Evolutionary conservation across 2,329 filamentous ascomycete species (phyloP).

Genomic region (Phoma sp.): DNA sequence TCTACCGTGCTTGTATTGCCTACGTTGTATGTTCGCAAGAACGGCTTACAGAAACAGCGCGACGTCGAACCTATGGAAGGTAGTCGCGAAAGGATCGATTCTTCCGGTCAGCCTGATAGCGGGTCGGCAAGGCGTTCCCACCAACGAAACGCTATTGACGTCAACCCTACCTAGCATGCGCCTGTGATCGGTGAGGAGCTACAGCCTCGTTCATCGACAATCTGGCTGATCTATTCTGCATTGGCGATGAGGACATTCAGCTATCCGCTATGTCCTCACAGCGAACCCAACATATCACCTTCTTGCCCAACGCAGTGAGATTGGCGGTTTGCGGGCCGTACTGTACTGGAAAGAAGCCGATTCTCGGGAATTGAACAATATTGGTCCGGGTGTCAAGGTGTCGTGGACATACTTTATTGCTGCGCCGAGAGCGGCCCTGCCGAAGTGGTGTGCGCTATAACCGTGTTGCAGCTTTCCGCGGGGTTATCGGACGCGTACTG

Average conservation of each 20-base stretch:
- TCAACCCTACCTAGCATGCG: not conserved
- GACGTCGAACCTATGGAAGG: not conserved
- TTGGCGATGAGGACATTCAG: too few species aligned
- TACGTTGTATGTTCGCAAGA: not conserved
- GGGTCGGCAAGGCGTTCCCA: not conserved
- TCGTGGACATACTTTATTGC: not conserved
- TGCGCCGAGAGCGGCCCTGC: constrained; percentile 5
- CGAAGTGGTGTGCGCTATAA: not conserved
- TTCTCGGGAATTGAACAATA: too few species aligned
- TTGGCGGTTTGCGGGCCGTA: too few species aligned
- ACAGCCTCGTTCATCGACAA: not conserved
- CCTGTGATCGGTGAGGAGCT: not conserved
- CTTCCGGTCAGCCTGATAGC: not conserved
- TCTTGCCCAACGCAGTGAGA: too few species aligned
- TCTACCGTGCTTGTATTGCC: not conserved
- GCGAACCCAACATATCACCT: too few species aligned
- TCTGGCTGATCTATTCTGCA: too few species aligned
- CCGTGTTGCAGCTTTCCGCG: constrained; percentile 2
- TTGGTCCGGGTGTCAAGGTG: too few species aligned
- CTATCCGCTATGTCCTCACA: too few species aligned
- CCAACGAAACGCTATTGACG: not conserved
- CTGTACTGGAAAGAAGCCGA: too few species aligned
- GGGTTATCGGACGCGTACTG: not conserved
- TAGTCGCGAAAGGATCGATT: not conserved
- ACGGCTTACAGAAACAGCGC: not conserved